These are phyloP conservation scores for Aethionema arabicum DNA, from an alignment of 345 rosid species.

Conservation along the genomic window DNA sequence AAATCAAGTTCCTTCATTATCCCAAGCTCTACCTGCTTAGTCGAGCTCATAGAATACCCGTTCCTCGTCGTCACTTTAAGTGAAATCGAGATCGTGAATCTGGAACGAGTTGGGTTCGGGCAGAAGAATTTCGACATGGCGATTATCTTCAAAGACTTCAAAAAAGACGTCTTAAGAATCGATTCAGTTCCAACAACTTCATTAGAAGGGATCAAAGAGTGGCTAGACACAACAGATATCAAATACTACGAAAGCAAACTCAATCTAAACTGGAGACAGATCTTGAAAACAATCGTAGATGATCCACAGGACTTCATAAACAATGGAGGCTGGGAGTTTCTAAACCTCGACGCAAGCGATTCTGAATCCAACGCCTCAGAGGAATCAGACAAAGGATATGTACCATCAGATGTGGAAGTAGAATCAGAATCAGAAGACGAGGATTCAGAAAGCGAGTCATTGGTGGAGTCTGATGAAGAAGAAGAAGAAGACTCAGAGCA, in stretches of 20 bases:
- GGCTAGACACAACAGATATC: conserved; percentile 90
- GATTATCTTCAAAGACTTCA: conserved; percentile 89
- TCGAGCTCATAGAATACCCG: conserved; percentile 81
- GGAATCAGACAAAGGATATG: conserved; percentile 91
- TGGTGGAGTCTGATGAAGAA: conserved; percentile 85
- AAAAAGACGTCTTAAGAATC: conserved; percentile 77
- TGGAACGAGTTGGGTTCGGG: conserved; percentile 93
- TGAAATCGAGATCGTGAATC: conserved; percentile 95
- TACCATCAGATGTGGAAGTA: conserved; percentile 74
- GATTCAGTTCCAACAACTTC: conserved; percentile 79
- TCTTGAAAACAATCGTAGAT: conserved; percentile 82
- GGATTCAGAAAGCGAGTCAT: conserved; percentile 66
- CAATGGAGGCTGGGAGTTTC: conserved; percentile 92
- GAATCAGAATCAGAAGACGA: conserved; percentile 85
- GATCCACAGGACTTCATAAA: conserved; percentile 86
- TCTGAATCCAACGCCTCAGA: conserved; percentile 76
- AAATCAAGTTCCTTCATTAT: conserved; percentile 79
- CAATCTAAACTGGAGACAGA: conserved; percentile 93
- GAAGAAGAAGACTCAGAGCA: conserved; percentile 73
- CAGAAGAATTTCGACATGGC: conserved; percentile 96
- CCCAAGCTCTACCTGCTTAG: conserved; percentile 87
- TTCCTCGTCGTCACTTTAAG: conserved; percentile 75
- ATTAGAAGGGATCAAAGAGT: conserved; percentile 83
- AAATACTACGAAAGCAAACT: conserved; percentile 93
- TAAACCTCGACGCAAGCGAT: conserved; percentile 82